Evolutionary conservation across 1,284 basidiomycete species (phyloP).

Genomic region (Trichosporon sp.): DNA sequence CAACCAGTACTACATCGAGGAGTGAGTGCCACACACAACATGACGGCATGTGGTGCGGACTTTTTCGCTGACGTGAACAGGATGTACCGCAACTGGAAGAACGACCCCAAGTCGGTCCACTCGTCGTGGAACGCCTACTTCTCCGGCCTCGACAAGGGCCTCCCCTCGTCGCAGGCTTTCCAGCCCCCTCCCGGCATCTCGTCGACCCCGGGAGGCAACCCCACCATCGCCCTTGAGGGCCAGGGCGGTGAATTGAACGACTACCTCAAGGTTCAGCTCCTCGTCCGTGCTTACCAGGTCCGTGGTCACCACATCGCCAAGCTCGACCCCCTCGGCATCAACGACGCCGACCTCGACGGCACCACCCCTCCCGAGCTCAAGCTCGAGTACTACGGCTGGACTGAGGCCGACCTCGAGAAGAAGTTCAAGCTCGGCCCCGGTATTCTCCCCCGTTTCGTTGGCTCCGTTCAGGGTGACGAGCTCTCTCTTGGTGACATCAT

Average conservation of each 20-base stretch:
- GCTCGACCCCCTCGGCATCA: slow-evolving; percentile 91
- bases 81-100: slow-evolving; percentile 89
- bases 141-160: slow-evolving; percentile 84
- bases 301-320: slow-evolving; percentile 95
- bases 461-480: slow-evolving; percentile 64
- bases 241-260: slow-evolving; percentile 76
- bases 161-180: slow-evolving; percentile 81
- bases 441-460: slow-evolving; percentile 90
- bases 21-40: slow-evolving; percentile 56
- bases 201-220: slow-evolving; percentile 72
- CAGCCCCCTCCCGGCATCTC: slow-evolving; percentile 70
- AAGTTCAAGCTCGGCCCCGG: slow-evolving; percentile 93
- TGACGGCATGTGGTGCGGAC: slow-evolving; percentile 7
- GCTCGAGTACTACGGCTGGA: slow-evolving; percentile 91
- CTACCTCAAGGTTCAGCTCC: slow-evolving; percentile 94
- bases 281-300: slow-evolving; percentile 98
- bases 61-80: slow-evolving; percentile 43
- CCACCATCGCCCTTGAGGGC: slow-evolving; percentile 66
- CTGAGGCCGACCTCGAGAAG: slow-evolving; percentile 88
- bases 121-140: slow-evolving; percentile 96
- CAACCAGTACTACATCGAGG: slow-evolving; percentile 93
- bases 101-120: slow-evolving; percentile 90
- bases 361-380: slow-evolving; percentile 82
- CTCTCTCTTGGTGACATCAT: slow-evolving; percentile 94
- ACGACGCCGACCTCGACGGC: slow-evolving; percentile 80